A percentile compares a stretch with the other conserved stretches of the same genome.
These are phyloP conservation scores for Zygotorulaspora florentina DNA, from an alignment of 805 yeast genomes.

Conservation along the genomic window DNA sequence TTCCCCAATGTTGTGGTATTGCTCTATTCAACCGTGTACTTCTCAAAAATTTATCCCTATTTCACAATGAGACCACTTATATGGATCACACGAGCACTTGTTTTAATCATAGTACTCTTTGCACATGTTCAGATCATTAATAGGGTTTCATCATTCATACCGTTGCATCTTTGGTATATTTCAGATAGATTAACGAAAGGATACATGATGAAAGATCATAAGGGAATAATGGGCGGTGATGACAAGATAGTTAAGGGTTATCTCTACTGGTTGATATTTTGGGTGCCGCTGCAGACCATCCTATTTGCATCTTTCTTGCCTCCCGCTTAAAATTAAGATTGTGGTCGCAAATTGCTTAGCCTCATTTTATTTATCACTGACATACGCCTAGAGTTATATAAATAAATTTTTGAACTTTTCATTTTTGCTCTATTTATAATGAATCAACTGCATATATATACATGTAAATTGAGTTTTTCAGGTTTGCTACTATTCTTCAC, in stretches of 20 bases:
- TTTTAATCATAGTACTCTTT: slow-evolving; percentile 49
- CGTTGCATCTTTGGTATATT: slow-evolving; percentile 69
- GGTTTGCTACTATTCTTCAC: not conserved
- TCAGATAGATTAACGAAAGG: slow-evolving; percentile 38
- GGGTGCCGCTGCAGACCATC: slow-evolving; percentile 67
- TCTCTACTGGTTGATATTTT: slow-evolving; percentile 49
- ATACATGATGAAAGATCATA: slow-evolving; percentile 13
- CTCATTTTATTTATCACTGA: too few relatives aligned
- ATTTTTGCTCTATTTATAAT: too few relatives aligned
- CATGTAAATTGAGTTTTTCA: not conserved
- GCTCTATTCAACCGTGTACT: slow-evolving; percentile 38
- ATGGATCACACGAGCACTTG: slow-evolving; percentile 40
- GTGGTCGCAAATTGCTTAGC: not conserved
- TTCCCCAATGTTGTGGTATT: slow-evolving; percentile 58
- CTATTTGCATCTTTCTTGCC: slow-evolving; percentile 83
- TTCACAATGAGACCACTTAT: slow-evolving; percentile 39
- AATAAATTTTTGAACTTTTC: too few relatives aligned
- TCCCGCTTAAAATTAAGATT: slow-evolving; percentile 61
- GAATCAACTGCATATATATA: too few relatives aligned
- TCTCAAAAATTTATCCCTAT: slow-evolving; percentile 36
- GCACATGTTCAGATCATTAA: slow-evolving; percentile 88
- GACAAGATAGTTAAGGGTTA: slow-evolving; percentile 36
- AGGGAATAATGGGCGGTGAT: slow-evolving; percentile 16
- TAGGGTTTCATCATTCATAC: slow-evolving; percentile 72
- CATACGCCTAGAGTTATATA: too few relatives aligned